phyloP scores from a whole-genome alignment of 305 asterid genomes.

The Solanum aculeatissimum region DNA sequence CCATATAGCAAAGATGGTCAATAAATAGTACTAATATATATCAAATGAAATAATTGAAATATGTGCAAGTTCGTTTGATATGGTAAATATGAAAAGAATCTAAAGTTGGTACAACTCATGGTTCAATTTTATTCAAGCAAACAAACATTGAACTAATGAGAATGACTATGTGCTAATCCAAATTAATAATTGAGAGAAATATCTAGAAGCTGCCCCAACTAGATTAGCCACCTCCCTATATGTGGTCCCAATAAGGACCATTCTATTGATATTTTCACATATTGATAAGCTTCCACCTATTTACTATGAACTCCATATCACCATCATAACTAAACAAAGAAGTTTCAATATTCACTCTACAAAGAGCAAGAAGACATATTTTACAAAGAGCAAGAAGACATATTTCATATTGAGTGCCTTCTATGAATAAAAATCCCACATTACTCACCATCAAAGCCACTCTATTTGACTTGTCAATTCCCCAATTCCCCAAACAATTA shows the following conservation, averaged over 20 bases:
- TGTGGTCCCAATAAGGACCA: background rate
- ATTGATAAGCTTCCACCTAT: background rate
- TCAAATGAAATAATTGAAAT: background rate
- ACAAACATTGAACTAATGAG: background rate
- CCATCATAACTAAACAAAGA: background rate
- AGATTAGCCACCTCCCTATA: background rate
- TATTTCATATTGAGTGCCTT: background rate
- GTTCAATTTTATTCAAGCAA: background rate
- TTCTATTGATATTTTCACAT: background rate
- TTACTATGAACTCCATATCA: background rate
- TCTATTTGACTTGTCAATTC: constrained; percentile 13
- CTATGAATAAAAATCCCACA: background rate
- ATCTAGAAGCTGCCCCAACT: background rate
- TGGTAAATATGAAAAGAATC: background rate
- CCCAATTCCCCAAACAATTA: constrained; percentile 6
- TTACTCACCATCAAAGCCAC: background rate
- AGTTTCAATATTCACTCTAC: background rate
- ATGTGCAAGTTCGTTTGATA: too few species aligned
- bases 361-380: background rate
- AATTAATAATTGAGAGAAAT: background rate
- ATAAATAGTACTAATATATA: background rate
- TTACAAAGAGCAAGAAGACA: background rate
- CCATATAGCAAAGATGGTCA: too few species aligned
- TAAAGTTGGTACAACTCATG: background rate
- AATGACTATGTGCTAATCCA: background rate